Base-by-base conservation (phyloP, 257 asterid species). In the Nicotiana knightiana region DNA sequence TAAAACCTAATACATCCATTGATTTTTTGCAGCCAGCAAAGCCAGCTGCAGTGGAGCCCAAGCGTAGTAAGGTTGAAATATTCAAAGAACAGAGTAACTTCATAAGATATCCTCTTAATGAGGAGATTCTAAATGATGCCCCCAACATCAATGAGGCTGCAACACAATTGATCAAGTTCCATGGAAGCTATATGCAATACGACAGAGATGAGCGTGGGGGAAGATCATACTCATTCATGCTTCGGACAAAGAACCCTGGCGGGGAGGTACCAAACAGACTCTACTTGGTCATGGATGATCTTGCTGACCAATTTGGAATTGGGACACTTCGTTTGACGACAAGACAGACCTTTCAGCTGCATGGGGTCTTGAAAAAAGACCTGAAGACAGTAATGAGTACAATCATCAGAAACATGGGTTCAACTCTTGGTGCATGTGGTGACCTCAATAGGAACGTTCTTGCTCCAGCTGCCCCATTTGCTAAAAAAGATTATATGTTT, bases 361-460 rank as follows among this genome's bases (percentile, higher is more conserved):
- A 96, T 81, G 99, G 99, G 55, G 97, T 96, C 39, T 8, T 96
- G 87, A 96, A 96, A 86, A 89, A 91, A 82, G 88, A 96, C 80
- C 97, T 96, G n/a, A 96, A 96, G 91, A 92, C 95, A 21, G 99
- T 96, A 67, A 96, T 96, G 99, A 90, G 97, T 85, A 65, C 93
- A n/a, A 96, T 96, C 79, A 93, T 96, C 73, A 83, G 82, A 70
- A 87, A 84, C 87, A 94, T 96, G 99, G 98, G 98, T 32, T 94
- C 99, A 51, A 96, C 99, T 17, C 97, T 96, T 46, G 99, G 99
- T 32, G 99, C 98, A 1, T 96, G 99, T 83, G 99, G 99, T 87
- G 99, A 96, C 90, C 93, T 96, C 55, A 96, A 96, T 77, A 86
- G 99, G 85, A 96, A 96, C 12, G 99, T 96, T 68, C 97, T 96